Conservation (phyloP, 1,139 yeast species). For the Yamadazyma sp. region DNA sequence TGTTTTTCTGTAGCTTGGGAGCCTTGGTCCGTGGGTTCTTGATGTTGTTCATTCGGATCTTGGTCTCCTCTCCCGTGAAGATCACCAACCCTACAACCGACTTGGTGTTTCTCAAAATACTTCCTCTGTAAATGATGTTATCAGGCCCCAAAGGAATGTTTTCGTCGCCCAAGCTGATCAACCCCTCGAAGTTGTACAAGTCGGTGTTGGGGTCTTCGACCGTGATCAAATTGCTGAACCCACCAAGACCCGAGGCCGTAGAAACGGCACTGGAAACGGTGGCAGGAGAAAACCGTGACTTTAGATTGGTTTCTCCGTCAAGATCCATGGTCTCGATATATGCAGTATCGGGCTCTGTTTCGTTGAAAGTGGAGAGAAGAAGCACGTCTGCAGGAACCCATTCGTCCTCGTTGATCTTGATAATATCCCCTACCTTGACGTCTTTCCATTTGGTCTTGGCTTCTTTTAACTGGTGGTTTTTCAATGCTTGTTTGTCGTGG, state of each 20-base stretch:
- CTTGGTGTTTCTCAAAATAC: conserved; percentile 79
- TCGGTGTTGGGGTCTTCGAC: conserved; percentile 92
- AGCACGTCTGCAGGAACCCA: conserved; percentile 93
- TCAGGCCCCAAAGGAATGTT: conserved; percentile 70
- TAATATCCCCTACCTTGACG: conserved; percentile 79
- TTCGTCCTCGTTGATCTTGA: conserved; percentile 73
- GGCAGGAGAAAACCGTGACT: conserved; percentile 66
- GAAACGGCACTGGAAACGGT: conserved; percentile 54
- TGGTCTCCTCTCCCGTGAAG: conserved; percentile 94
- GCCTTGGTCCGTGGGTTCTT: conserved; percentile 89
- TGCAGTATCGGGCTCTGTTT: conserved; percentile 67
- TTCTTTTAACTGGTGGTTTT: conserved; percentile 33
- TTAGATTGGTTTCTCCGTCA: conserved; percentile 94
- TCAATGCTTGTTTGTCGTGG: conserved; percentile 20
- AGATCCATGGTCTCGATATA: conserved; percentile 95
- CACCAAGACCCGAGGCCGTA: conserved; percentile 52
- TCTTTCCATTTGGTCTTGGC: conserved; percentile 64
- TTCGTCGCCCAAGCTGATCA: conserved; percentile 21
- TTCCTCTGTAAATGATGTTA: conserved; percentile 84
- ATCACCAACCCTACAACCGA: conserved; percentile 75
- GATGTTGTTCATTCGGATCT: conserved; percentile 91
- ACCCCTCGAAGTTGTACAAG: conserved; percentile 88
- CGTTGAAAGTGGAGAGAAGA: conserved; percentile 56
- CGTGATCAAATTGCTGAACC: conserved; percentile 52
- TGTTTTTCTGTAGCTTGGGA: conserved; percentile 81